phyloP scores from a whole-genome alignment of 306 rosid species.

The Rosa lucieae region DNA sequence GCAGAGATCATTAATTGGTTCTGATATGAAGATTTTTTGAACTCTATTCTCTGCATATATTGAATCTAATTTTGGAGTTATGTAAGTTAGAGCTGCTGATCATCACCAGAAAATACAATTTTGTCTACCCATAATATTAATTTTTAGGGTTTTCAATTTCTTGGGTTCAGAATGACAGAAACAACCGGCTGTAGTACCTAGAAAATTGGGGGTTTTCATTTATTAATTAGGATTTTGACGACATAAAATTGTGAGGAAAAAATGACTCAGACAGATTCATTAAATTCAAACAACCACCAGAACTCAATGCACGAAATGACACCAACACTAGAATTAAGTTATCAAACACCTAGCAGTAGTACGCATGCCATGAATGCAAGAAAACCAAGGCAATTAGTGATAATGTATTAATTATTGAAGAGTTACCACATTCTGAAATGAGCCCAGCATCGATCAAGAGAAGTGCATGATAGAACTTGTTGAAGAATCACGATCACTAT shows the following conservation, averaged over 20 bases:
- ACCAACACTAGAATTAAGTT: neutral
- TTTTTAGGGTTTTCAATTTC: neutral
- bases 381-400: neutral
- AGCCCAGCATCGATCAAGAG: neutral
- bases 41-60: neutral
- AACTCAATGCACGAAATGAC: neutral
- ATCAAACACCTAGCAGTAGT: neutral
- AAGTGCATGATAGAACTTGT: conserved; percentile 5
- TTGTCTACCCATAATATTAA: neutral
- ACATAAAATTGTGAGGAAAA: neutral
- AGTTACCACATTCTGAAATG: conserved; percentile 5
- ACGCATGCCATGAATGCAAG: neutral
- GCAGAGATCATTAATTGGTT: neutral
- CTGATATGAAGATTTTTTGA: neutral
- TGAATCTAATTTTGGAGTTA: neutral
- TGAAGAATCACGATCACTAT: conserved; percentile 6
- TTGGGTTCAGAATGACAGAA: neutral
- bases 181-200: neutral
- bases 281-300: neutral
- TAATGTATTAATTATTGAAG: neutral
- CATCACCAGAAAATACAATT: neutral
- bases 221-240: neutral
- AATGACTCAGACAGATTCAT: neutral
- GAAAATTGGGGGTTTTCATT: neutral
- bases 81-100: neutral